These are phyloP conservation scores for Nicotiana tomentosiformis DNA, from an alignment of 257 asterid genomes.

Conservation along the genomic window DNA sequence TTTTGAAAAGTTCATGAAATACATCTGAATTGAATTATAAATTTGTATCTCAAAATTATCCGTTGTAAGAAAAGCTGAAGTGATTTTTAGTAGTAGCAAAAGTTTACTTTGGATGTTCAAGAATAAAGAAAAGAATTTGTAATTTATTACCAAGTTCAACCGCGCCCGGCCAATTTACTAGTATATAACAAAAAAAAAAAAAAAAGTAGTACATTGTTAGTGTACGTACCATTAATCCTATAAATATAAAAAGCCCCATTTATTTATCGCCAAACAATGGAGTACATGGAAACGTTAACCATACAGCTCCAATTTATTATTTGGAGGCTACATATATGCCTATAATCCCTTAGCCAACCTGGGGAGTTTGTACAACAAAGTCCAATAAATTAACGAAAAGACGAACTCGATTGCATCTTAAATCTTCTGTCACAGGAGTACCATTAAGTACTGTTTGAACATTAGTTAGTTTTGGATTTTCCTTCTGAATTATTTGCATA, in stretches of 20 bases:
- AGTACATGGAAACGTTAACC: neutral
- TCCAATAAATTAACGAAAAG: neutral
- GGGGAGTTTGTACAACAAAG: neutral
- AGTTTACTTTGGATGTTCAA: too few relatives aligned
- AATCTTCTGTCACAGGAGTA: neutral
- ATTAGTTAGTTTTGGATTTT: slow-evolving; percentile 3
- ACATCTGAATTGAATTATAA: too few relatives aligned
- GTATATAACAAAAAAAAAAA: too few relatives aligned
- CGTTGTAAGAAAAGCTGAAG: too few relatives aligned
- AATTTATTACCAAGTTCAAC: too few relatives aligned
- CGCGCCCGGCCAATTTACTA: too few relatives aligned
- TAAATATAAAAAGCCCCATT: neutral
- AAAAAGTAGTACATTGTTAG: too few relatives aligned
- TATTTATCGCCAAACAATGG: neutral
- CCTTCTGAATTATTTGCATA: neutral
- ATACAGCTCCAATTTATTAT: neutral
- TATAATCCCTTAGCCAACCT: neutral
- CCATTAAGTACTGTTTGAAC: neutral
- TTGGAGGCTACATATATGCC: neutral
- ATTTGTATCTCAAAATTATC: too few relatives aligned
- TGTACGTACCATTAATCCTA: too few relatives aligned
- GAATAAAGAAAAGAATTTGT: too few relatives aligned
- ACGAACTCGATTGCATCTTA: slow-evolving; percentile 6
- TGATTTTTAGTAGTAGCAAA: too few relatives aligned
- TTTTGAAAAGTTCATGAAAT: too few relatives aligned